phyloP scores from a whole-genome alignment of 169 alveolate genomes.

The Plasmodium gallinaceum region DNA sequence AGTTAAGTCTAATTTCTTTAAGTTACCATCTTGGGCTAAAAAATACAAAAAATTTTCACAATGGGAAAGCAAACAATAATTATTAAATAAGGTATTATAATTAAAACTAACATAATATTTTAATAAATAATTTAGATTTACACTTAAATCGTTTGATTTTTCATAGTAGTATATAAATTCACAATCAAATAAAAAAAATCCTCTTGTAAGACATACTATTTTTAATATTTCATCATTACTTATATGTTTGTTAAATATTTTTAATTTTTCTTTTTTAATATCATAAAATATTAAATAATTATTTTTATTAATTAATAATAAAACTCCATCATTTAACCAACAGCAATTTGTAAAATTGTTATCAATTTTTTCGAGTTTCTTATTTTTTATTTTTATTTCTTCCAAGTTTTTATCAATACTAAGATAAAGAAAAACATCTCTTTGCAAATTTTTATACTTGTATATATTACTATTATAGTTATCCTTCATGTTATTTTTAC shows the following conservation, averaged over 20 bases:
- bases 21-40: conserved; percentile 45
- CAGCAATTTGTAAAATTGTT: conserved; percentile 47
- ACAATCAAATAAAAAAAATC: conserved; percentile 45
- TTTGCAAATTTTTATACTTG: not conserved
- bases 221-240: conserved; percentile 27
- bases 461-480: not conserved
- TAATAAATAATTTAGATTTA: conserved; percentile 13
- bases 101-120: conserved; percentile 30
- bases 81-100: conserved; percentile 19
- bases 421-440: conserved; percentile 53
- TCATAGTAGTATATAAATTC: conserved; percentile 45
- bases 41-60: conserved; percentile 52
- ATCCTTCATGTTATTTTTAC: not conserved
- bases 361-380: conserved; percentile 55
- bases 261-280: conserved; percentile 57
- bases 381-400: conserved; percentile 66
- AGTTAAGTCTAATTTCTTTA: conserved; percentile 43
- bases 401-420: conserved; percentile 41
- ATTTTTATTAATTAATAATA: conserved; percentile 40
- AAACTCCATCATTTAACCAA: conserved; percentile 67
- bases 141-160: conserved; percentile 23
- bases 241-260: conserved; percentile 52
- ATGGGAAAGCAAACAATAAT: conserved; percentile 51
- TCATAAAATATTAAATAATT: conserved; percentile 67
- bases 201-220: conserved; percentile 20